Conservation (phyloP, 148 eudicot genomes). For the Pharnaceum exiguum region DNA sequence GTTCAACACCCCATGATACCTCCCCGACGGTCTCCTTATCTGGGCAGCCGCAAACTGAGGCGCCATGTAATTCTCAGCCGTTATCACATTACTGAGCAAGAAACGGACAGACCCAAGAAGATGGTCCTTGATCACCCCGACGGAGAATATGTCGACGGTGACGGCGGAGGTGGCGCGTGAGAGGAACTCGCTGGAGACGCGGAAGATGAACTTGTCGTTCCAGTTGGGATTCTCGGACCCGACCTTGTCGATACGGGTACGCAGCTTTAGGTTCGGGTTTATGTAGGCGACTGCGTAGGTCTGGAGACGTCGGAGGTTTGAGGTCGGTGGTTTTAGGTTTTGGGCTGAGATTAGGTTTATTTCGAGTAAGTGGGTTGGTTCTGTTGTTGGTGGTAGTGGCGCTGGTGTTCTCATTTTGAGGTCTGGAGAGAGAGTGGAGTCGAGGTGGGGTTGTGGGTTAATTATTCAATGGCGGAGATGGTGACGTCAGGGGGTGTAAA, state of each 20-base stretch:
- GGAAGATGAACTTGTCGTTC: conserved; percentile 88
- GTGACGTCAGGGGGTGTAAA: too few species aligned
- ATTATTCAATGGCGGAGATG: too few species aligned
- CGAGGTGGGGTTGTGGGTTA: too few species aligned
- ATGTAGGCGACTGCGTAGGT: conserved; percentile 72
- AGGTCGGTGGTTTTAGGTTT: conserved; percentile 50
- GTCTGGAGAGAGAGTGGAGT: too few species aligned
- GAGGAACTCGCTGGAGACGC: conserved; percentile 52
- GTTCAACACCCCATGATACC: conserved; percentile 75
- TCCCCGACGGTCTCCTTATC: conserved; percentile 70
- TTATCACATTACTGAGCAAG: conserved; percentile 43
- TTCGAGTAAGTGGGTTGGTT: conserved; percentile 49
- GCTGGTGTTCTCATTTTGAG: too few species aligned
- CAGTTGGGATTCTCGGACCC: conserved; percentile 78
- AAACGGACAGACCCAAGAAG: conserved; percentile 69
- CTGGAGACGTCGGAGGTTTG: conserved; percentile 48
- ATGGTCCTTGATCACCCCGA: conserved; percentile 53
- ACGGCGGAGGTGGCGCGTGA: conserved; percentile 63
- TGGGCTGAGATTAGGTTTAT: conserved; percentile 87
- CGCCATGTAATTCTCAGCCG: conserved; percentile 15
- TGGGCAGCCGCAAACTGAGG: conserved; percentile 67
- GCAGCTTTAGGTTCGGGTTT: conserved; percentile 50
- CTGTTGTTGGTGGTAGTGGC: conserved; percentile 3
- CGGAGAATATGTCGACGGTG: conserved; percentile 68
- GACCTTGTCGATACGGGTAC: conserved; percentile 48